Evolutionary conservation across 768 basidiomycete species (phyloP), one percentile per base, ranked within the genome.

Genomic region (Termitomyces sp.): DNA sequence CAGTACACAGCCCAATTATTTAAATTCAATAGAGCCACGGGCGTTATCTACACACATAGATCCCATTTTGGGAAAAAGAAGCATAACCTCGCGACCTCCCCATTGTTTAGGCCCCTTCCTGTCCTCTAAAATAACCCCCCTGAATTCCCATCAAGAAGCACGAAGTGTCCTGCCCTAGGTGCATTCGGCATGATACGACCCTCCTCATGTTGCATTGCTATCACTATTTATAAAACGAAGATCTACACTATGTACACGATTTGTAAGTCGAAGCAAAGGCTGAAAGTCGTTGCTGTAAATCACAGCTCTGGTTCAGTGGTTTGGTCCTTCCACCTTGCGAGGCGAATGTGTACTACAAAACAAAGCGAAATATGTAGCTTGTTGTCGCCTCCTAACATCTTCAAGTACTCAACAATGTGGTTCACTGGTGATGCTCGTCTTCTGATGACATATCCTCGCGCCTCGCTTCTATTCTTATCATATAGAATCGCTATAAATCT

Each of bases 381-480:
- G 37, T 41, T 31, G 16, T 46, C 20, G 18, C 18, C 8, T 7
- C 26, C n/a, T 45, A n/a, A 41, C 10, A 22, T 34, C 51, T 33
- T 18, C 20, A 1, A 51, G 13, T 44, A 51, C 24, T 42, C 46
- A 37, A 26, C 56, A 57, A 58, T 47, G 54, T 20, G 60, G 39
- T 56, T 46, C 37, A 48, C 7, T 33, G 50, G 24, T 53, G 36
- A 42, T 42, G 44, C 49, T 51, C 20, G 36, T 29, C 50, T 58
- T 58, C 54, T 39, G 45, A 59, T 47, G 47, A 36, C 45, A 52
- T 58, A 28, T 42, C 31, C 51, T 56, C 50, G 39, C 50, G 54
- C 26, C 39, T 53, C 46, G 33, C 26, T 60, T 60, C 62, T 63
- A 63, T 60, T 58, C 24, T 58, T 44, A 39, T 55, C 7, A 18